A percentile compares a stretch with the other conserved stretches of the same genome.
phyloP scores from a whole-genome alignment of 2,329 filamentous ascomycete species.

The Xylariaceae sp. region DNA sequence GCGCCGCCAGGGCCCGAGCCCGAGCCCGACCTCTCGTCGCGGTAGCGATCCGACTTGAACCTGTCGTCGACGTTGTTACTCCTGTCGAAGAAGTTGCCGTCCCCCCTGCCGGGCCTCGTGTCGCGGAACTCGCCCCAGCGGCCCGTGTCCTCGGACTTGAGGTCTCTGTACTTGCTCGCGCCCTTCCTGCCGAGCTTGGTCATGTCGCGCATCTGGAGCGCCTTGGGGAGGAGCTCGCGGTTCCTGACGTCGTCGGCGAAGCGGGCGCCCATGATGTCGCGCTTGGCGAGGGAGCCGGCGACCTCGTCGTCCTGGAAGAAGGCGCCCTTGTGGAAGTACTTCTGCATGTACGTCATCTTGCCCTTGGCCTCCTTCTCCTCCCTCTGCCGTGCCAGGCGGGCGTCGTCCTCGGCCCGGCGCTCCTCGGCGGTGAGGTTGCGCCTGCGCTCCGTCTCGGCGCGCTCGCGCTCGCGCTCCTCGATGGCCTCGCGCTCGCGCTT shows the following conservation, averaged over 20 bases:
- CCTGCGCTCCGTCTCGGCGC: constrained; percentile 82
- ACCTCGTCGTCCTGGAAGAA: constrained; percentile 84
- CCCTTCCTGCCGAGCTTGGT: constrained; percentile 91
- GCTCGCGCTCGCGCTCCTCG: constrained; percentile 75
- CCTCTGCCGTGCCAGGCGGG: constrained; percentile 69
- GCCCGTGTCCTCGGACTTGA: constrained; percentile 86
- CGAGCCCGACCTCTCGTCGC: no score
- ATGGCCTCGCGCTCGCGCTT: constrained; percentile 82
- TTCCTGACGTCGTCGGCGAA: constrained; percentile 81
- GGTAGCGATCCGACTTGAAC: constrained; percentile 59
- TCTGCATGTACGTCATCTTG: constrained; percentile 86
- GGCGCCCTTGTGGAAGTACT: constrained; percentile 94
- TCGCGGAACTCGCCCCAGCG: constrained; percentile 67
- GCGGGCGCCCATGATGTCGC: constrained; percentile 79
- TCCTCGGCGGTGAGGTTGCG: constrained; percentile 83
- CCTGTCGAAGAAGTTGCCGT: constrained; percentile 38
- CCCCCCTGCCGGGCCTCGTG: constrained; percentile 34
- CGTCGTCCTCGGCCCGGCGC: constrained; percentile 76
- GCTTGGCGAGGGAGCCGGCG: constrained; percentile 67
- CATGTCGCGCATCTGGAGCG: constrained; percentile 89
- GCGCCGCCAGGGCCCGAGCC: constrained; percentile 51
- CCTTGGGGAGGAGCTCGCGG: constrained; percentile 78
- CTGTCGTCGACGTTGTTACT: constrained; percentile 57
- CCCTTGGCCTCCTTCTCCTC: constrained; percentile 73
- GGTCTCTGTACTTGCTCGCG: constrained; percentile 80